Evolutionary conservation across 306 rosid genomes (phyloP), one percentile per base, ranked within the genome.

Genomic region (Albizia julibrissin): DNA sequence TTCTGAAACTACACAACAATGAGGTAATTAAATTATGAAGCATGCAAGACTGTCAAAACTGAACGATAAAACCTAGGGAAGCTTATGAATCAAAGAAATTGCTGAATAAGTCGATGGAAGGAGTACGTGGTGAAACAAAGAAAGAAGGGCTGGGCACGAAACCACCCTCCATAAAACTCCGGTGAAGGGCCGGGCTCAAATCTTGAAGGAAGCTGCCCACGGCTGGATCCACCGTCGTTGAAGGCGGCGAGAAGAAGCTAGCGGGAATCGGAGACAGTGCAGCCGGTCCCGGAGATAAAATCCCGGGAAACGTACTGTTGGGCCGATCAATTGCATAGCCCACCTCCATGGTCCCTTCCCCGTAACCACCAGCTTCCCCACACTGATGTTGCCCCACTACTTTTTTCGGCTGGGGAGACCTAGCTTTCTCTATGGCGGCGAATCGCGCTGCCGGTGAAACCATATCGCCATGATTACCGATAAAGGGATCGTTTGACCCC

Each of bases 31-130:
- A 52, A 52, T 56, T 6, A 31, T 31, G 42, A 31, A 66, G 29
- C 68, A 33, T 16, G 6, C 68, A 33, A 33, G 6, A 66, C 43
- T 8, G 13, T 66, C 71, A 15, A 31, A 34, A 66, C 43, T 3
- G 18, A 2, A 12, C 29, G 59, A 52, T 68, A 22, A 78, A 52
- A 67, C 3, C 42, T 50, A 43, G 3, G 24, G 3, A 78, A 78
- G 40, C 3, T 31, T 14, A 42, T 43, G 67, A 76, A 68, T 88
- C 82, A 10, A 66, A 67, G 79, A 91, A 91, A 80, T 82, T 88
- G 88, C 85, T 88, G 96, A 91, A 88, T 24, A 91, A 83, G 70
- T 91, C 96, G 2, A 90, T 71, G 19, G 89, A 84, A 24, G 86
- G 85, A 19, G 64, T 58, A 5, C 1, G 68, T 11, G 87, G 89